A percentile compares a stretch with the other conserved stretches of the same genome.
Conservation (phyloP, 257 asterid genomes). For the Solanum lycopersicoides region DNA sequence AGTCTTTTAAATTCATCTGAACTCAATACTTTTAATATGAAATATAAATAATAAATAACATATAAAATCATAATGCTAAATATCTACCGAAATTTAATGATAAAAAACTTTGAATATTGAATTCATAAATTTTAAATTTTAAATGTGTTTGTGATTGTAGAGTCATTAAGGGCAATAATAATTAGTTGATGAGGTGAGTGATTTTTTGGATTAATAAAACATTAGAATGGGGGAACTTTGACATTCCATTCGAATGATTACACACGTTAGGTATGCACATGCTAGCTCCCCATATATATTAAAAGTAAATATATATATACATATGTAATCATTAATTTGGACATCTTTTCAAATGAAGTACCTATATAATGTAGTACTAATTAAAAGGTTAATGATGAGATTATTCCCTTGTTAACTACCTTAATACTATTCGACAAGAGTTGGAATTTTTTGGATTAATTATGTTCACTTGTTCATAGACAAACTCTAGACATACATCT, state of each 20-base stretch:
- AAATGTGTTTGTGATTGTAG: neutral
- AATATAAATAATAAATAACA: neutral
- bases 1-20: neutral
- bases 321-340: neutral
- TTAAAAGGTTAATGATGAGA: conserved; percentile 33
- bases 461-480: neutral
- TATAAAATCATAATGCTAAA: neutral
- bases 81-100: neutral
- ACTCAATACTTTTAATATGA: rapidly evolving
- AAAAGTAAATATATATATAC: neutral
- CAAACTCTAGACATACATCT: neutral
- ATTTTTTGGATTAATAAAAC: neutral
- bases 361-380: neutral
- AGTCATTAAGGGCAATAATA: neutral
- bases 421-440: conserved; percentile 2
- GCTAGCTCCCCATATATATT: conserved; percentile 11
- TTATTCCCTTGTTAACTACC: conserved; percentile 25
- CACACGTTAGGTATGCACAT: conserved; percentile 54
- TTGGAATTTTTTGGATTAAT: neutral
- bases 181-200: neutral
- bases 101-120: neutral
- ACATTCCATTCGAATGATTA: conserved; percentile 54
- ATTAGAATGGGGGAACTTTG: neutral
- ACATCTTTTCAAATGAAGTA: conserved; percentile 8
- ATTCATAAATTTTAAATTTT: neutral